phyloP scores from a whole-genome alignment of 805 yeast species.

The Pichia eremophila region DNA sequence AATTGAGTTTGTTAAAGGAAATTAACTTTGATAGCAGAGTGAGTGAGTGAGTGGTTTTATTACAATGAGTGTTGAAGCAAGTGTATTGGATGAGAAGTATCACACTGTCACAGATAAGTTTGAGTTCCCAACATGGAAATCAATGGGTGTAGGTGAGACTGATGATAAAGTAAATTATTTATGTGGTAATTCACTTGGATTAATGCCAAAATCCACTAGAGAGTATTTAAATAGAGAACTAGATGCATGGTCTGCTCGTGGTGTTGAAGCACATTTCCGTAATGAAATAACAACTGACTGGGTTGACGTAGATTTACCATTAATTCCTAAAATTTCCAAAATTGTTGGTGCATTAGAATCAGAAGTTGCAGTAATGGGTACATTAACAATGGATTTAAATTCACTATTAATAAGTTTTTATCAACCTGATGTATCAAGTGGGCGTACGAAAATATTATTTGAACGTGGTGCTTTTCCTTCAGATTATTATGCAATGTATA shows the following conservation, averaged over 20 bases:
- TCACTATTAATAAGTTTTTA: slow-evolving; percentile 66
- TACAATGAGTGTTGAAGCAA: slow-evolving; percentile 13
- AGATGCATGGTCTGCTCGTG: slow-evolving; percentile 73
- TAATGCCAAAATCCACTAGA: slow-evolving; percentile 66
- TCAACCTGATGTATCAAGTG: slow-evolving; percentile 39
- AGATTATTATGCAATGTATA: slow-evolving; percentile 77
- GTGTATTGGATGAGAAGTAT: slow-evolving; percentile 31
- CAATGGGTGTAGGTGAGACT: slow-evolving; percentile 40
- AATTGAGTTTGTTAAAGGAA: background rate
- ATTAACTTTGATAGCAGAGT: background rate
- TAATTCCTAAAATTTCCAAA: slow-evolving; percentile 57
- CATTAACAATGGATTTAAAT: slow-evolving; percentile 76
- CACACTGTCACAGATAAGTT: slow-evolving; percentile 39
- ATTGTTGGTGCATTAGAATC: slow-evolving; percentile 63
- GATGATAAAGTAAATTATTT: slow-evolving; percentile 41
- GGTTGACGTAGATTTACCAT: slow-evolving; percentile 79
- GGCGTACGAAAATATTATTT: slow-evolving; percentile 60
- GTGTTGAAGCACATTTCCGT: slow-evolving; percentile 76
- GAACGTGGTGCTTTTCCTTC: slow-evolving; percentile 90
- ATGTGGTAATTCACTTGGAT: slow-evolving; percentile 91
- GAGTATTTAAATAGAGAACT: slow-evolving; percentile 55
- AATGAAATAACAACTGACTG: slow-evolving; percentile 49
- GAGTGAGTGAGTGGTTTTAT: no score
- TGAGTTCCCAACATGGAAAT: slow-evolving; percentile 54
- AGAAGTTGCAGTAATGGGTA: slow-evolving; percentile 88